A percentile compares a stretch with the other conserved stretches of the same genome.
phyloP scores from a whole-genome alignment of 2,329 filamentous ascomycete genomes.

The Stagonosporopsis chrysanthemi region DNA sequence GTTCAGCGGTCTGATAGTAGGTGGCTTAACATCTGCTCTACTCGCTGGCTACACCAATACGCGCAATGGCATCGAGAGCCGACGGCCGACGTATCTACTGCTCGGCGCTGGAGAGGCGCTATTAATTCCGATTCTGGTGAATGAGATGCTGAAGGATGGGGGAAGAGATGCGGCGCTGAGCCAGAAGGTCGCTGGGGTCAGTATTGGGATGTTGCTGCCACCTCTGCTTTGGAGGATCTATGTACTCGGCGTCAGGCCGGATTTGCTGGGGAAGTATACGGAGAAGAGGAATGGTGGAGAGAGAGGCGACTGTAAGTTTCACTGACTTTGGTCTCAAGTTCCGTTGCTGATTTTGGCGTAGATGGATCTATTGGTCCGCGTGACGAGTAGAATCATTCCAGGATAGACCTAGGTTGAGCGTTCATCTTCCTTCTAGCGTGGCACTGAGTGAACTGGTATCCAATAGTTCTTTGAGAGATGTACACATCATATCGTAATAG shows the following conservation, averaged over 20 bases:
- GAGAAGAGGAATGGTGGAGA: constrained; percentile 12
- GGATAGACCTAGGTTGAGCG: neutral
- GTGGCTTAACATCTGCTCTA: constrained; percentile 35
- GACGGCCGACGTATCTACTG: constrained; percentile 33
- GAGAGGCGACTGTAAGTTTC: constrained; percentile 20
- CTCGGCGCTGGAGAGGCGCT: constrained; percentile 32
- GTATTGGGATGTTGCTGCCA: constrained; percentile 29
- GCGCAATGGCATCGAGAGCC: constrained; percentile 35
- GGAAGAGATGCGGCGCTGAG: constrained; percentile 29
- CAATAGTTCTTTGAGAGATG: neutral
- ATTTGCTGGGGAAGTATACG: constrained; percentile 31
- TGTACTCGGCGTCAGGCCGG: constrained; percentile 33
- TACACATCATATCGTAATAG: neutral
- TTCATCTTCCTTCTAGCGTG: neutral
- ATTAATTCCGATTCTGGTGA: constrained; percentile 30
- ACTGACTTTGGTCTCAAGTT: neutral
- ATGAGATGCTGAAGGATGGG: constrained; percentile 29
- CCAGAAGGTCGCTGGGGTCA: constrained; percentile 23
- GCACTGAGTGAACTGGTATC: constrained; percentile 1
- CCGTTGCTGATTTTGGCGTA: constrained; percentile 4
- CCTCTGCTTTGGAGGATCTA: constrained; percentile 37
- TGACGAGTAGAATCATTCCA: constrained; percentile 2
- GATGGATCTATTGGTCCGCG: constrained; percentile 18
- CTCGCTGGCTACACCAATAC: constrained; percentile 33
- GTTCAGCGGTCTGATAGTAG: constrained; percentile 33